These are phyloP conservation scores for Aspergillus conjunctus DNA, from an alignment of 495 filamentous ascomycete species.

Conservation along the genomic window DNA sequence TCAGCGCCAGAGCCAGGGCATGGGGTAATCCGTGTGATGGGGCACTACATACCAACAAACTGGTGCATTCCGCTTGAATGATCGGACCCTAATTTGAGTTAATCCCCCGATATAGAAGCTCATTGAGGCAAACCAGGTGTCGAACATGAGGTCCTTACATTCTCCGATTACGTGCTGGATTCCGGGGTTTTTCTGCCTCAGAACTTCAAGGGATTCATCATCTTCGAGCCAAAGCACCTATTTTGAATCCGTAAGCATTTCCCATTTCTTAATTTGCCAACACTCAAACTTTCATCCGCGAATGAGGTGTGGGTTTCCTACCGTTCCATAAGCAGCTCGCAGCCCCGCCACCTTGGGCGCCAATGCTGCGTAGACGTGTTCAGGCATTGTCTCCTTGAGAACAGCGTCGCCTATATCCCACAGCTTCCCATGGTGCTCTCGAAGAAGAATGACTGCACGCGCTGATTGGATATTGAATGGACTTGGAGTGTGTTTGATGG, in stretches of 20 bases:
- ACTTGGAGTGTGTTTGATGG: background rate
- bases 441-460: background rate
- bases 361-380: background rate
- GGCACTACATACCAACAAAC: background rate
- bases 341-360: background rate
- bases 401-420: background rate
- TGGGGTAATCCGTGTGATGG: background rate
- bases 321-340: background rate
- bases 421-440: background rate
- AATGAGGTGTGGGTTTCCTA: background rate
- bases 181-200: background rate
- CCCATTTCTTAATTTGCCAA: background rate
- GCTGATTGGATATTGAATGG: background rate
- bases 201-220: background rate
- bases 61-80: background rate
- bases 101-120: background rate
- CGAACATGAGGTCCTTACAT: background rate
- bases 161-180: background rate
- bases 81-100: background rate
- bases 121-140: background rate
- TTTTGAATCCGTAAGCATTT: background rate
- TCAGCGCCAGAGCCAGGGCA: background rate
- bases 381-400: background rate
- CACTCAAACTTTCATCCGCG: background rate
- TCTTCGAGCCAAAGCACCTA: background rate